Conservation (phyloP, 2,329 filamentous ascomycete species). For the Thermoascus crustaceus region DNA sequence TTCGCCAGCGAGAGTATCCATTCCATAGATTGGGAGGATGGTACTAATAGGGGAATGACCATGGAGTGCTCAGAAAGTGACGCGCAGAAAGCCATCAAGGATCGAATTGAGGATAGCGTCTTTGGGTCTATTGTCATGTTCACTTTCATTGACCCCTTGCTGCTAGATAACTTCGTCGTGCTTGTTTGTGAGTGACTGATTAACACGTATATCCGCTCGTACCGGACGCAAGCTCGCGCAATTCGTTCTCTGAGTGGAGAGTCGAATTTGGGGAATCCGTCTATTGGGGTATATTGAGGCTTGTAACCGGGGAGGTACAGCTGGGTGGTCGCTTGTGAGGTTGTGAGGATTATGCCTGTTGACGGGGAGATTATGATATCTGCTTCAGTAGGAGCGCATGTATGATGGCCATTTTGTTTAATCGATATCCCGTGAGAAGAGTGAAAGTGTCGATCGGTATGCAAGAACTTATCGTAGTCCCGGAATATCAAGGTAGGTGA, state of each 20-base stretch:
- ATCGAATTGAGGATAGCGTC: constrained; percentile 11
- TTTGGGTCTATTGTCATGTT: constrained; percentile 7
- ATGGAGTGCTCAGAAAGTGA: constrained; percentile 10
- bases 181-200: constrained; percentile 39
- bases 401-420: neutral
- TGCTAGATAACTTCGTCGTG: constrained; percentile 16
- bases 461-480: constrained; percentile 13
- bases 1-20: constrained; percentile 51
- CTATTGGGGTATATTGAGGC: constrained; percentile 4
- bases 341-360: constrained; percentile 62
- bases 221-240: constrained; percentile 46
- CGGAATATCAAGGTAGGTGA: constrained; percentile 17
- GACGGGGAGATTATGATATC: constrained; percentile 65
- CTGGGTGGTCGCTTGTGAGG: constrained; percentile 64
- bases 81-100: constrained; percentile 18
- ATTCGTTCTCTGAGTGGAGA: constrained; percentile 51
- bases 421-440: no score
- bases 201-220: constrained; percentile 61
- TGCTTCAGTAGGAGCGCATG: constrained; percentile 27
- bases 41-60: constrained; percentile 11
- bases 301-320: constrained; percentile 57
- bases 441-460: neutral
- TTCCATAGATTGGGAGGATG: constrained; percentile 26
- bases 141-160: constrained; percentile 2
- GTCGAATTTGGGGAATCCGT: constrained; percentile 15